phyloP scores from a whole-genome alignment of 352 stramenopile genomes.

The Globisporangium heterothallicum region DNA sequence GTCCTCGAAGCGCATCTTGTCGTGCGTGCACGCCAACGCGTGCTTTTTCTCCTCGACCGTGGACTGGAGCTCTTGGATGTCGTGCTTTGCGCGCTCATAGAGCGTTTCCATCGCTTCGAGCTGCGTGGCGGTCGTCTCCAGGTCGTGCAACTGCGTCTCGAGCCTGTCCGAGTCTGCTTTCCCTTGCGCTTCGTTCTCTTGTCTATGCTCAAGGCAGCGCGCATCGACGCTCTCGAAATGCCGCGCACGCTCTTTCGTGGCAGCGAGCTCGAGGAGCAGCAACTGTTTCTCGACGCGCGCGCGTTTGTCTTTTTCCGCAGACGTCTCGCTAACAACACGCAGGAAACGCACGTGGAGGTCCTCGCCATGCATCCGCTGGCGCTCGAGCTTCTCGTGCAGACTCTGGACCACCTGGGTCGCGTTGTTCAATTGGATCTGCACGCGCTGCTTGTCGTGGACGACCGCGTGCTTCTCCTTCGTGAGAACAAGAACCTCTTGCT shows the following conservation, averaged over 20 bases:
- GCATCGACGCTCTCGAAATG: slow-evolving; percentile 37
- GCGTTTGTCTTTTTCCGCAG: slow-evolving; percentile 39
- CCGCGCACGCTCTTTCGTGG: slow-evolving; percentile 32
- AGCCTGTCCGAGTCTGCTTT: neutral
- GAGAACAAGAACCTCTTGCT: slow-evolving; percentile 26
- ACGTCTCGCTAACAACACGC: slow-evolving; percentile 24
- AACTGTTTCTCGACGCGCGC: slow-evolving; percentile 38
- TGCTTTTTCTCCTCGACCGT: slow-evolving; percentile 6
- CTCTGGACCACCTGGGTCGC: slow-evolving; percentile 18
- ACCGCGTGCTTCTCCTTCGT: slow-evolving; percentile 29
- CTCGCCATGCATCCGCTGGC: slow-evolving; percentile 35
- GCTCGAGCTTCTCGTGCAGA: slow-evolving; percentile 33
- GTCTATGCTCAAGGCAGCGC: slow-evolving; percentile 14
- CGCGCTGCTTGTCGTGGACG: slow-evolving; percentile 28
- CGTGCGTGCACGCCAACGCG: slow-evolving; percentile 6
- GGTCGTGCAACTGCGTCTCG: neutral
- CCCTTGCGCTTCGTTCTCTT: slow-evolving; percentile 10
- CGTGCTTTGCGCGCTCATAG: neutral
- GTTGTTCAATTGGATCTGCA: slow-evolving; percentile 54
- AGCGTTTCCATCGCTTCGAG: neutral
- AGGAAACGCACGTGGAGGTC: slow-evolving; percentile 34
- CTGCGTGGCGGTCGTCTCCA: neutral
- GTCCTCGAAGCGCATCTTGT: slow-evolving; percentile 9
- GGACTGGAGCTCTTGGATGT: slow-evolving; percentile 9
- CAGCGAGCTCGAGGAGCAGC: slow-evolving; percentile 35